phyloP scores from a whole-genome alignment of 257 asterid genomes.

The Vinca minor region DNA sequence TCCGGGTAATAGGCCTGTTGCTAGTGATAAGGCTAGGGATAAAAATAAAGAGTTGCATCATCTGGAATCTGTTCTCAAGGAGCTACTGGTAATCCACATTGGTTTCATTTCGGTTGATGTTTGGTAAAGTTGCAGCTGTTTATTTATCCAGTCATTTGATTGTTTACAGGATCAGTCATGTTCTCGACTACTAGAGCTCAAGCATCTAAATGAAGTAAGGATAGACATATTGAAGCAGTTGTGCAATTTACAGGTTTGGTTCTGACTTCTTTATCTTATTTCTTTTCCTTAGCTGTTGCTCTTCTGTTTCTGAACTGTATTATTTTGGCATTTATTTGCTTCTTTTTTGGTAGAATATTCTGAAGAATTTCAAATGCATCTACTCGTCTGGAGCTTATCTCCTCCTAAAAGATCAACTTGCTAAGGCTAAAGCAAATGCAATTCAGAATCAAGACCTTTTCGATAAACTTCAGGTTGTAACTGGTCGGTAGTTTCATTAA shows the following conservation, averaged over 20 bases:
- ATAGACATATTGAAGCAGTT: constrained; percentile 57
- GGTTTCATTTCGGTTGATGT: constrained; percentile 15
- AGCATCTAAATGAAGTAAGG: constrained; percentile 76
- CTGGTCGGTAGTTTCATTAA: constrained; percentile 31
- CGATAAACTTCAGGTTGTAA: constrained; percentile 88
- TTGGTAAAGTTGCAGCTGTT: constrained; percentile 12
- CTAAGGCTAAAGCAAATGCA: constrained; percentile 63
- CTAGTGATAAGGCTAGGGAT: constrained; percentile 53
- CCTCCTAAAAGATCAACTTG: constrained; percentile 66
- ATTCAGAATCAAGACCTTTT: constrained; percentile 60
- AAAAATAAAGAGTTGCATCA: constrained; percentile 70
- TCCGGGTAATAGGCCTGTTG: constrained; percentile 44
- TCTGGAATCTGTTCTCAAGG: constrained; percentile 66
- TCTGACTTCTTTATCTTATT: constrained; percentile 17
- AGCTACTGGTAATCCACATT: constrained; percentile 50
- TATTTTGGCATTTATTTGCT: background rate
- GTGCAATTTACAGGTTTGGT: constrained; percentile 64
- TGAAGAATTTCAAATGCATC: constrained; percentile 59
- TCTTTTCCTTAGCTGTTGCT: constrained; percentile 9
- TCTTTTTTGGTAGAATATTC: constrained; percentile 53
- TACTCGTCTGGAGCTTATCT: constrained; percentile 68
- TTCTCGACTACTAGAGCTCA: constrained; percentile 59
- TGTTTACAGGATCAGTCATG: constrained; percentile 56
- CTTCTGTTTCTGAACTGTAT: background rate
- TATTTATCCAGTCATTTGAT: background rate